phyloP scores from a whole-genome alignment of 306 rosid genomes.

The Quercus parvula region DNA sequence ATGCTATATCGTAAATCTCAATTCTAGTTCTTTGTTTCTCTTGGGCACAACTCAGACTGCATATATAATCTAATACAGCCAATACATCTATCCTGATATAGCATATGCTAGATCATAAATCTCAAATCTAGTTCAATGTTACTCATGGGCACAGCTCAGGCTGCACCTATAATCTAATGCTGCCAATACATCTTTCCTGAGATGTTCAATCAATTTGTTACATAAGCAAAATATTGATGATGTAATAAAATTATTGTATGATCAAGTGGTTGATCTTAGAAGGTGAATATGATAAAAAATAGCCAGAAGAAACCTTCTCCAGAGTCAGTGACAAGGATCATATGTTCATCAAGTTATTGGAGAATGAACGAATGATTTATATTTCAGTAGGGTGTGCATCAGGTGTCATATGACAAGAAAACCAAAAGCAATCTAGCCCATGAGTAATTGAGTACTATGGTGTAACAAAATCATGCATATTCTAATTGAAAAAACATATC shows the following conservation, averaged over 20 bases:
- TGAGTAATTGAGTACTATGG: not conserved
- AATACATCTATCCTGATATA: not conserved
- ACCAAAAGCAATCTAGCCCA: not conserved
- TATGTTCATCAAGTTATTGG: not conserved
- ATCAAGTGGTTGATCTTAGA: not conserved
- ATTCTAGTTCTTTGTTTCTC: not conserved
- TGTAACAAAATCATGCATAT: not conserved
- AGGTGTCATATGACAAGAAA: not conserved
- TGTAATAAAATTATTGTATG: not conserved
- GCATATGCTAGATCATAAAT: not conserved
- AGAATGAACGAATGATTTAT: not conserved
- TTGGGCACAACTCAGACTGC: not conserved
- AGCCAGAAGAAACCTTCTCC: not conserved
- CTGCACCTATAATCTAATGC: not conserved
- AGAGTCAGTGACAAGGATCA: not conserved
- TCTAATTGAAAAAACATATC: not conserved
- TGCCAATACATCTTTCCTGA: not conserved
- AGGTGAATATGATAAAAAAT: not conserved
- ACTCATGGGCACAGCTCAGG: not conserved
- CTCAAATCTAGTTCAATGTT: not conserved
- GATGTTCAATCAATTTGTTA: not conserved
- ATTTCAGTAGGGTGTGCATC: not conserved
- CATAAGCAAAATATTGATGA: not conserved
- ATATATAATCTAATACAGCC: not conserved
- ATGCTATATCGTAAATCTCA: not conserved